phyloP scores from a whole-genome alignment of 257 asterid genomes.

The Solanum gracilifrons region DNA sequence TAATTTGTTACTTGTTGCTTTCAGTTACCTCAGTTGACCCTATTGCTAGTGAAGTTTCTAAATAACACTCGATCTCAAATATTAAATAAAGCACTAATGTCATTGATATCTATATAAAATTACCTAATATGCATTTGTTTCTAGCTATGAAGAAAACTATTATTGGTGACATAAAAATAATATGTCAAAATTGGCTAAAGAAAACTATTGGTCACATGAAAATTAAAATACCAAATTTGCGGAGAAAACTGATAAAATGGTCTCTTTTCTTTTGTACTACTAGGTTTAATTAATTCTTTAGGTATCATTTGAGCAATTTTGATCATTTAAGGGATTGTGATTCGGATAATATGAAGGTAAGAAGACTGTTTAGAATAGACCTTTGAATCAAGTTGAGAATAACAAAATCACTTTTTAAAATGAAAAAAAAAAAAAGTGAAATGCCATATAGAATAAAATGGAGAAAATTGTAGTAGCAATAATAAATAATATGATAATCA shows the following conservation, averaged over 20 bases:
- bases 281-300: neutral
- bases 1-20: too few species aligned
- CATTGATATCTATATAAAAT: too few species aligned
- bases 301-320: neutral
- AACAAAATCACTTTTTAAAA: too few species aligned
- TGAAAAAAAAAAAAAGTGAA: too few species aligned
- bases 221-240: neutral
- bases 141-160: neutral
- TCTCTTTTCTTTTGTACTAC: neutral
- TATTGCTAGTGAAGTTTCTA: neutral
- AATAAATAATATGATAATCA: too few species aligned
- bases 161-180: too few species aligned
- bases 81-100: too few species aligned
- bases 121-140: neutral
- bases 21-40: neutral
- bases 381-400: neutral
- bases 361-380: too few species aligned
- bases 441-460: too few species aligned
- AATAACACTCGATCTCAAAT: neutral
- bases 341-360: too few species aligned
- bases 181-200: neutral
- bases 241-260: neutral
- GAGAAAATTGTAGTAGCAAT: too few species aligned
- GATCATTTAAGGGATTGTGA: neutral
- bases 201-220: neutral